Evolutionary conservation across 352 stramenopile species (phyloP).

Genomic region (Pythium periplocum): DNA sequence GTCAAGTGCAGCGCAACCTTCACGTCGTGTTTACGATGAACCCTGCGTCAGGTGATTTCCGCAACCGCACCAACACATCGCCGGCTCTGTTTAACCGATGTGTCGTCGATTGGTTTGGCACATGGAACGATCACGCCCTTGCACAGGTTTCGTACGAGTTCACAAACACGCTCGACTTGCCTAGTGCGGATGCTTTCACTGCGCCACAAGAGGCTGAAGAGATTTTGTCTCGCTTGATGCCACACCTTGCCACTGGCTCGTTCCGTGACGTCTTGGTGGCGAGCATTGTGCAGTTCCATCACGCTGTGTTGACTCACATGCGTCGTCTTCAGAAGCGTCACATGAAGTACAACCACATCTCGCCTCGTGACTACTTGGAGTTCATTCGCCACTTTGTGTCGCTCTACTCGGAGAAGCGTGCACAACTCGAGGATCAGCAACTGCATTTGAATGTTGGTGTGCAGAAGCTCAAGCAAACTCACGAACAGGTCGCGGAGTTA

Average conservation of each 20-base stretch:
- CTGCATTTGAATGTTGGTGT: constrained; percentile 98
- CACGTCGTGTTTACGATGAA: constrained; percentile 99
- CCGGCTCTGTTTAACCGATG: constrained; percentile 99
- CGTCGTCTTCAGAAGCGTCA: constrained; percentile 81
- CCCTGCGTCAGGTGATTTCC: constrained; percentile 95
- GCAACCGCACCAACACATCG: constrained; percentile 96
- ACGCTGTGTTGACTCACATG: constrained; percentile 82
- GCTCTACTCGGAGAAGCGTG: constrained; percentile 90
- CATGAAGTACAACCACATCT: constrained; percentile 88
- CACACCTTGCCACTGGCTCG: constrained; percentile 50
- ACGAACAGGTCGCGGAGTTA: constrained; percentile 94
- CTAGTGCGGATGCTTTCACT: constrained; percentile 76
- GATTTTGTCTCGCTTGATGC: constrained; percentile 50
- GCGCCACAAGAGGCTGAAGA: constrained; percentile 42
- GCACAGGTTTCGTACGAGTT: constrained; percentile 98
- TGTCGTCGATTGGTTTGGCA: constrained; percentile 99
- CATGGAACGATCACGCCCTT: constrained; percentile 97
- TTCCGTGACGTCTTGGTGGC: constrained; percentile 80
- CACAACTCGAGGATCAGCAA: constrained; percentile 93
- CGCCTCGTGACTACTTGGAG: constrained; percentile 90
- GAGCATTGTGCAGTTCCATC: constrained; percentile 86
- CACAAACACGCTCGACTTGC: constrained; percentile 93
- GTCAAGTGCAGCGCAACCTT: constrained; percentile 97
- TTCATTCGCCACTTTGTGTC: constrained; percentile 90
- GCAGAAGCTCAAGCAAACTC: constrained; percentile 96